Evolutionary conservation across 306 rosid species (phyloP).

Genomic region (Quercus engelmannii): DNA sequence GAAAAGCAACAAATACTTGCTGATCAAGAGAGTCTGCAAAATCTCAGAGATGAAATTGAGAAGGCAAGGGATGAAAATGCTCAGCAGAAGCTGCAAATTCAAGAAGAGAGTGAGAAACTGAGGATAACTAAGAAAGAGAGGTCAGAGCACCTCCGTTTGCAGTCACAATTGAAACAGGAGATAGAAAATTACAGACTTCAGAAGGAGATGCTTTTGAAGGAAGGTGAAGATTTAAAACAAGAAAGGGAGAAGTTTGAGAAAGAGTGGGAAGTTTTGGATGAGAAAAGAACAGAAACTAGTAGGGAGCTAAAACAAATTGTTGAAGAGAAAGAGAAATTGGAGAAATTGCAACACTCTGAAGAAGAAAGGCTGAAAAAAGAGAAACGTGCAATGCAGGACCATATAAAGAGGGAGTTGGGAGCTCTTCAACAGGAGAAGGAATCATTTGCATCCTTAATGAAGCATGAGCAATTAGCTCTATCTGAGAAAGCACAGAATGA

Average conservation of each 20-base stretch:
- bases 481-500: conserved; percentile 60
- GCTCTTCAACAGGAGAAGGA: conserved; percentile 70
- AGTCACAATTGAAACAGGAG: conserved; percentile 67
- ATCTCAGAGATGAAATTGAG: conserved; percentile 52
- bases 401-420: conserved; percentile 54
- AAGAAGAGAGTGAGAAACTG: conserved; percentile 56
- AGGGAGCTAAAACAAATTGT: conserved; percentile 40
- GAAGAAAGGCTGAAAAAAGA: conserved; percentile 66
- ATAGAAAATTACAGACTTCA: conserved; percentile 60
- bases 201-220: conserved; percentile 47
- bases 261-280: conserved; percentile 85
- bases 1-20: conserved; percentile 60
- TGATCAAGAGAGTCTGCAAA: conserved; percentile 50
- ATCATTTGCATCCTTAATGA: conserved; percentile 56
- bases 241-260: conserved; percentile 77
- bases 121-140: conserved; percentile 62
- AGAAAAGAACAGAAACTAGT: conserved; percentile 54
- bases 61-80: conserved; percentile 49
- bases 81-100: conserved; percentile 54
- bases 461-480: conserved; percentile 47
- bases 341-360: conserved; percentile 45
- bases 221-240: conserved; percentile 66
- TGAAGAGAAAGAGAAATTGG: conserved; percentile 61
- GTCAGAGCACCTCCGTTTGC: conserved; percentile 65
- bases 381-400: conserved; percentile 48